Percentiles rank a stretch among this genome's conserved stretches.
These are phyloP conservation scores for Fusarium sp. DNA, from an alignment of 2,329 filamentous ascomycete species.

Conservation along the genomic window DNA sequence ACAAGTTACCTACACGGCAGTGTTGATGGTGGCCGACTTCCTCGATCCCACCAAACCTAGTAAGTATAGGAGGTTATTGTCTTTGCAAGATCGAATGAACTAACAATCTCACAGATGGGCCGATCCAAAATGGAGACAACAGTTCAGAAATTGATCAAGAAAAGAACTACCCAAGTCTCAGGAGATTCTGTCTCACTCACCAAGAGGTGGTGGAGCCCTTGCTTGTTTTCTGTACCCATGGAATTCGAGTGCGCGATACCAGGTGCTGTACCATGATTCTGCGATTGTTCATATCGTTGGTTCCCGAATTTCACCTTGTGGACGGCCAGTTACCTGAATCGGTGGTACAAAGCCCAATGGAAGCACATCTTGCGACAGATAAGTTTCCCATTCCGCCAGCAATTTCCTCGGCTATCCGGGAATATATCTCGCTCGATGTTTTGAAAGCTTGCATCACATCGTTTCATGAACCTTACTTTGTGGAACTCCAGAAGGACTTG, in stretches of 20 bases:
- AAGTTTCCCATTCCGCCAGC: conserved; percentile 63
- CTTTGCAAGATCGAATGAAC: not conserved
- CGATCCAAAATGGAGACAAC: conserved; percentile 44
- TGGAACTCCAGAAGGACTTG: conserved; percentile 93
- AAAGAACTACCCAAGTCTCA: conserved; percentile 69
- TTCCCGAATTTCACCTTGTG: conserved; percentile 81
- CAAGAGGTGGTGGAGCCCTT: conserved; percentile 86
- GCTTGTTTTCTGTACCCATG: conserved; percentile 91
- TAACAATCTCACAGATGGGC: conserved; percentile 49
- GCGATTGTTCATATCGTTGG: conserved; percentile 85
- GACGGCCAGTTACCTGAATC: conserved; percentile 48
- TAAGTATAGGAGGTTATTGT: conserved; percentile 58
- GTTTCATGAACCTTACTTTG: conserved; percentile 95
- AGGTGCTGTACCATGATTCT: conserved; percentile 88
- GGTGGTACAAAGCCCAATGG: conserved; percentile 39
- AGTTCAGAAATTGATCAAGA: conserved; percentile 48
- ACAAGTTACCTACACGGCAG: conserved; percentile 91
- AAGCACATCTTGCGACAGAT: conserved; percentile 49
- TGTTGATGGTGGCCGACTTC: conserved; percentile 90
- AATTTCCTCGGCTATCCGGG: conserved; percentile 77
- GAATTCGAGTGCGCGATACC: conserved; percentile 88
- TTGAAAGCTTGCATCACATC: conserved; percentile 91
- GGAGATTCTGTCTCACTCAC: conserved; percentile 84
- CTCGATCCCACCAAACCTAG: conserved; percentile 79
- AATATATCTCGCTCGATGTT: conserved; percentile 90